Evolutionary conservation across 2,329 filamentous ascomycete genomes (phyloP).

Genomic region (Aspergillus ruber): DNA sequence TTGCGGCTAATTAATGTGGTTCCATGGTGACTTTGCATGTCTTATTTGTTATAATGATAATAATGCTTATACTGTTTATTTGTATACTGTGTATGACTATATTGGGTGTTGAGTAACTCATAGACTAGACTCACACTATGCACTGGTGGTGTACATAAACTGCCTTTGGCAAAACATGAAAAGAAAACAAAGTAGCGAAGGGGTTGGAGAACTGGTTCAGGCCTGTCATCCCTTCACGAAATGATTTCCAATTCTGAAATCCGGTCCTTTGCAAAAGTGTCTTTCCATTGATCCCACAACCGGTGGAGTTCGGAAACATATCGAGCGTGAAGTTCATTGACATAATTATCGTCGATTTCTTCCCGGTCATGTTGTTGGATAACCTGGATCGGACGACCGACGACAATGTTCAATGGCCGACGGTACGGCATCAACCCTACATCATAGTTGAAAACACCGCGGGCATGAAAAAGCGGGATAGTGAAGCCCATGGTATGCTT

Average conservation of each 20-base stretch:
- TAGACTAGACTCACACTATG: too few relatives aligned
- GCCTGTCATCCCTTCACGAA: slow-evolving; percentile 17
- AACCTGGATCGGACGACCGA: slow-evolving; percentile 74
- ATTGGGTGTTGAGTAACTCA: too few relatives aligned
- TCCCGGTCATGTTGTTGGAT: slow-evolving; percentile 48
- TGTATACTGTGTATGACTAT: too few relatives aligned
- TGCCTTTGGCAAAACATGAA: too few relatives aligned
- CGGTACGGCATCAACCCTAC: slow-evolving; percentile 94
- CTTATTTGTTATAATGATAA: too few relatives aligned
- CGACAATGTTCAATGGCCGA: slow-evolving; percentile 78
- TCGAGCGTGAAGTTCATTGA: slow-evolving; percentile 70
- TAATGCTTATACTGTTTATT: too few relatives aligned
- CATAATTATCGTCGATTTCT: slow-evolving; percentile 65
- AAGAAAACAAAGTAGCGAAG: background rate
- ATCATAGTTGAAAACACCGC: slow-evolving; percentile 96
- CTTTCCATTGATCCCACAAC: slow-evolving; percentile 43
- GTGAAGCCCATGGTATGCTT: slow-evolving; percentile 90
- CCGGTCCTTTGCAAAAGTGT: slow-evolving; percentile 40
- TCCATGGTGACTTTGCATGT: too few relatives aligned
- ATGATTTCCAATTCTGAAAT: slow-evolving; percentile 40
- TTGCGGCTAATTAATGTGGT: too few relatives aligned
- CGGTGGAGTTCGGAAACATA: slow-evolving; percentile 60
- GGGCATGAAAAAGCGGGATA: slow-evolving; percentile 78
- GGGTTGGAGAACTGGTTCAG: background rate
- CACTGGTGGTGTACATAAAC: too few relatives aligned